Evolutionary conservation across 306 rosid genomes (phyloP).

Genomic region (Cyamopsis tetragonoloba): DNA sequence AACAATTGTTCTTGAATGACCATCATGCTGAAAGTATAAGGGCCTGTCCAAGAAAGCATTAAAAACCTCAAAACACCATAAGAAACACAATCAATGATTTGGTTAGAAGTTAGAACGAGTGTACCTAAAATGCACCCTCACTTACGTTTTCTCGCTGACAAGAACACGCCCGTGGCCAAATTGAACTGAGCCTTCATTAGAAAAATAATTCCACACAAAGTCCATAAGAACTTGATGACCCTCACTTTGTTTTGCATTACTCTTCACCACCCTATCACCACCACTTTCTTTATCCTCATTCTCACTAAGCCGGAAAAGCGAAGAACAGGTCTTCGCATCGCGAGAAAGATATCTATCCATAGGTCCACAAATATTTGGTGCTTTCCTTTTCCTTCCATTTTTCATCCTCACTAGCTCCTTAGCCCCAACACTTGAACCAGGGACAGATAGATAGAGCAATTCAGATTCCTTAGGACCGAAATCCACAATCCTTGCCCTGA

Average conservation of each 20-base stretch:
- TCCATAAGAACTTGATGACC: slow-evolving; percentile 68
- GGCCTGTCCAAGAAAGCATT: slow-evolving; percentile 55
- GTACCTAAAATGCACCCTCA: slow-evolving; percentile 12
- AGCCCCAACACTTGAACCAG: slow-evolving; percentile 56
- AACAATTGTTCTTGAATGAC: slow-evolving; percentile 86
- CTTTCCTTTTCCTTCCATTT: slow-evolving; percentile 28
- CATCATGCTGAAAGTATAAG: slow-evolving; percentile 88
- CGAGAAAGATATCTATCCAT: slow-evolving; percentile 38
- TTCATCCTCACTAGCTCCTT: slow-evolving; percentile 17
- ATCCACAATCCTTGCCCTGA: slow-evolving; percentile 62
- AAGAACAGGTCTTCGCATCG: slow-evolving; percentile 16
- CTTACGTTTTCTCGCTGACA: slow-evolving; percentile 64
- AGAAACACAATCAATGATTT: slow-evolving; percentile 21
- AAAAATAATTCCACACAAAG: slow-evolving; percentile 86
- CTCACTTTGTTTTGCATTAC: slow-evolving; percentile 28
- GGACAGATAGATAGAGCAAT: slow-evolving; percentile 57
- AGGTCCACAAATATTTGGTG: slow-evolving; percentile 32
- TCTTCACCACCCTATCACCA: slow-evolving; percentile 16
- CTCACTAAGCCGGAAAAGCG: slow-evolving; percentile 10
- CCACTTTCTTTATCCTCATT: slow-evolving; percentile 1
- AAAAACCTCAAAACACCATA: slow-evolving; percentile 27
- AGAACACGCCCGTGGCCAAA: slow-evolving; percentile 40
- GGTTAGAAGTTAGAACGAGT: not conserved
- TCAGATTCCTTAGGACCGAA: slow-evolving; percentile 79
- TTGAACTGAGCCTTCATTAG: slow-evolving; percentile 39